Evolutionary conservation across 768 basidiomycete genomes (phyloP), one percentile per base, ranked within the genome.

Genomic region (Coprinopsis sp.): DNA sequence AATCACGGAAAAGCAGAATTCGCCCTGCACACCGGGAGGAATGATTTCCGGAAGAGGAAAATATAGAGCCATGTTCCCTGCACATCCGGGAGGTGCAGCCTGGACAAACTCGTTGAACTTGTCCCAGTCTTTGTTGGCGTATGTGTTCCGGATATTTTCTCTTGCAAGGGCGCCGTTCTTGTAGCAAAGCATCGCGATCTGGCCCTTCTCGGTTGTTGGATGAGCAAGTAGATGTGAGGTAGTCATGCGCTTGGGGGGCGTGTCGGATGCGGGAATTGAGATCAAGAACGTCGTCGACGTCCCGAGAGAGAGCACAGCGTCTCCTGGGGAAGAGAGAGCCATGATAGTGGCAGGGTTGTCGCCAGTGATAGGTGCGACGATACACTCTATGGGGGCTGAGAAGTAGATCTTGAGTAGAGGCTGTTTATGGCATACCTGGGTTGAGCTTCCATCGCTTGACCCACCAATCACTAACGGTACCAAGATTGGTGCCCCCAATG

Each of bases 181-280:
- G 70, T 91, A 91, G 63, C 90, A 92, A 8, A 94, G 76, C 91
- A 95, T 95, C 25, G 82, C 86, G 58, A 93, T 91, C 57, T 87
- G 82, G 1, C 76, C 80, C 29, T 74, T 68, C 3, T 65, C 58
- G 16, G 72, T 69, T 0, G 81, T 83, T 2, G 85, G 88, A 59
- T 86, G 82, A 1, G 84, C 74, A 47, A 87, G 78, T 16, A 85
- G 73, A 64, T 87, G 87, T 4, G 84, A 89, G 6, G 82, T 82
- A 3, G 81, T 87, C 59, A 85, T 77, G 50, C 87, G 69, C 61
- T 78, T 76, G 3, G 87, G 86, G 13, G 82, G 76, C 3, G 65
- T 72, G 49, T 78, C 73, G 6, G 78, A 67, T 4, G 82, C 83
- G 4, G 86, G 82, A 22, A 85, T 80, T 19, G 84, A 86, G 33